Evolutionary conservation across 371 early-diverging fungal genomes (phyloP).

Genomic region (Dinochytrium kinnereticum): DNA sequence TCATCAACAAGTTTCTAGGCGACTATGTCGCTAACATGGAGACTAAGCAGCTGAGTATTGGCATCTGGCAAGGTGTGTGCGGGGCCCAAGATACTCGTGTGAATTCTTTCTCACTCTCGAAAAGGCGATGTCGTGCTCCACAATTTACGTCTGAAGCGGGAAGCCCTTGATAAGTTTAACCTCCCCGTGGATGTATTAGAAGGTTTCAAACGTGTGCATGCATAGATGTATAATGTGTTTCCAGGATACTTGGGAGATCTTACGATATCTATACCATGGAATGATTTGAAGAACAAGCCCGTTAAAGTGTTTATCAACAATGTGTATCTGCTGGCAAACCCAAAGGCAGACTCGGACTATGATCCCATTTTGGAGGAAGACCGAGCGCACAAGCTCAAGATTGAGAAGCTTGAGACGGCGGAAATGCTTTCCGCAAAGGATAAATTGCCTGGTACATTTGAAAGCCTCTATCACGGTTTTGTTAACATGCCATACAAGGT

Average conservation of each 20-base stretch:
- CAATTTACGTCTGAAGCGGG: slow-evolving; percentile 84
- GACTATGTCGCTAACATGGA: slow-evolving; percentile 96
- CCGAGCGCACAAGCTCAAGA: slow-evolving; percentile 79
- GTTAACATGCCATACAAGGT: slow-evolving; percentile 22
- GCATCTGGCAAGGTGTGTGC: slow-evolving; percentile 91
- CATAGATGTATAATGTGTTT: slow-evolving; percentile 4
- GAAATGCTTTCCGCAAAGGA: slow-evolving; percentile 64
- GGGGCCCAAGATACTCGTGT: background rate
- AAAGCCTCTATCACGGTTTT: slow-evolving; percentile 40
- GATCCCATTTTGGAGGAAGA: slow-evolving; percentile 84
- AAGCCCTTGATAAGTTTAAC: slow-evolving; percentile 92
- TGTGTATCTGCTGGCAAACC: slow-evolving; percentile 86
- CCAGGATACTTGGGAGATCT: slow-evolving; percentile 93
- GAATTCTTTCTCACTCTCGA: background rate
- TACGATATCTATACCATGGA: slow-evolving; percentile 94
- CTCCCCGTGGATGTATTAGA: slow-evolving; percentile 92
- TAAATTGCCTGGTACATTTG: slow-evolving; percentile 41
- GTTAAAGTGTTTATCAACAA: slow-evolving; percentile 87
- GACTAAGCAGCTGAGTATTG: slow-evolving; percentile 93
- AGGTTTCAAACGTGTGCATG: slow-evolving; percentile 59
- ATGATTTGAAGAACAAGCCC: slow-evolving; percentile 92
- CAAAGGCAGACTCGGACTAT: slow-evolving; percentile 76
- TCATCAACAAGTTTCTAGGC: slow-evolving; percentile 90
- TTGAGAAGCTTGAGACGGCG: slow-evolving; percentile 80
- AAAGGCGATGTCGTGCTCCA: slow-evolving; percentile 95